These are phyloP conservation scores for Neotropicomus parvogracilis DNA, from an alignment of 1,284 basidiomycete species.

Conservation along the genomic window DNA sequence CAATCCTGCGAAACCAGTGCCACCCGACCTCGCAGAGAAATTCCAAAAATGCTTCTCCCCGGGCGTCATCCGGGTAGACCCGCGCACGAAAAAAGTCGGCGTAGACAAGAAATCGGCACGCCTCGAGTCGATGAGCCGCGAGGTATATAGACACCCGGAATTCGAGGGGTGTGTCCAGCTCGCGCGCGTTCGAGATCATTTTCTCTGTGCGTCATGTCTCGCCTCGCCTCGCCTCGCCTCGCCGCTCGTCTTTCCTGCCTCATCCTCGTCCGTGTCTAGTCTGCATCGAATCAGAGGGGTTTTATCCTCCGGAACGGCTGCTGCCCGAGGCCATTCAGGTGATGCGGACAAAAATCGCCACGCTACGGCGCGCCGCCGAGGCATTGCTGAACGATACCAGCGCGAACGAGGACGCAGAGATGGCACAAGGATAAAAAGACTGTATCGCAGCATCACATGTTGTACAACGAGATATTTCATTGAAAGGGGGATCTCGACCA, in stretches of 20 bases:
- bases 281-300: slow-evolving; percentile 86
- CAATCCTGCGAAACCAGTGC: slow-evolving; percentile 57
- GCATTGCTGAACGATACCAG: slow-evolving; percentile 41
- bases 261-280: slow-evolving; percentile 45
- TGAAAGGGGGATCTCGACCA: neutral
- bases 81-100: slow-evolving; percentile 51
- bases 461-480: slow-evolving; percentile 4
- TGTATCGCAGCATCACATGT: slow-evolving; percentile 5
- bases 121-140: slow-evolving; percentile 88
- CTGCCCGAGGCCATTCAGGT: slow-evolving; percentile 81
- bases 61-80: slow-evolving; percentile 80
- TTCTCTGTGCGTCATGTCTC: slow-evolving; percentile 70
- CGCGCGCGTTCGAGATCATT: slow-evolving; percentile 87
- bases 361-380: slow-evolving; percentile 56
- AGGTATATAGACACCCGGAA: slow-evolving; percentile 90
- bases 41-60: slow-evolving; percentile 88
- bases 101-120: slow-evolving; percentile 68
- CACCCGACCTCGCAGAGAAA: slow-evolving; percentile 63
- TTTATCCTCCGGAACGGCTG: slow-evolving; percentile 83
- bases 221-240: no score
- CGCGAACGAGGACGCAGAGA: slow-evolving; percentile 38
- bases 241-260: neutral
- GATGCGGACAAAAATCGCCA: slow-evolving; percentile 77
- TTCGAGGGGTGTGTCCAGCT: slow-evolving; percentile 86
- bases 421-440: slow-evolving; percentile 30